Conservation (phyloP, 371 early-diverging fungal species). For the Zopfochytrium polystomum region DNA sequence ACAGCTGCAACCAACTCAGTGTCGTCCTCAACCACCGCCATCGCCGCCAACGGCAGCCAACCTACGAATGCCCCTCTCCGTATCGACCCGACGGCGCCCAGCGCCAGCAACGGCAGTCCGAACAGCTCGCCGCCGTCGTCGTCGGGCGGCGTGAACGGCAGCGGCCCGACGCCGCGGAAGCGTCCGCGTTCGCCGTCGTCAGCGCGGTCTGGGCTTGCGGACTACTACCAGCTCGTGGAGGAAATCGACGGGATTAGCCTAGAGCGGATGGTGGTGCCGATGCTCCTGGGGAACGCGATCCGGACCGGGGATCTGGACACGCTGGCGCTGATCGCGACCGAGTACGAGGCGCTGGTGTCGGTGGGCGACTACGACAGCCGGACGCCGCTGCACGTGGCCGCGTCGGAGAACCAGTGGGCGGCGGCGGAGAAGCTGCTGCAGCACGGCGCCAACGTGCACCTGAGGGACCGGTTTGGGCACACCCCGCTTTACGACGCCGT, state of each 20-base stretch:
- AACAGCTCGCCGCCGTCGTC: too few relatives aligned
- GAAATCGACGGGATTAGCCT: too few relatives aligned
- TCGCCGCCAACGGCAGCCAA: neutral
- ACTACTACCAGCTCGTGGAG: too few relatives aligned
- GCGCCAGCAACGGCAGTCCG: too few relatives aligned
- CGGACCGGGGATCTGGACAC: conserved; percentile 81
- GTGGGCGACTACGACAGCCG: conserved; percentile 86
- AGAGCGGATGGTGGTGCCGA: conserved; percentile 76
- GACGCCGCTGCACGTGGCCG: conserved; percentile 73
- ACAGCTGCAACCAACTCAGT: neutral
- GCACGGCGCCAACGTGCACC: conserved; percentile 75
- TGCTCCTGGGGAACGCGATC: conserved; percentile 85
- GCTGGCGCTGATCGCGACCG: conserved; percentile 61
- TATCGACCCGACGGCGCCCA: too few relatives aligned
- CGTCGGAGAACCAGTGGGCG: conserved; percentile 67
- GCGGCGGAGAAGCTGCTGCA: conserved; percentile 51
- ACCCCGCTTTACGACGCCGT: conserved; percentile 87
- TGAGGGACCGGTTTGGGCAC: conserved; percentile 83
- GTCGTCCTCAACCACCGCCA: neutral
- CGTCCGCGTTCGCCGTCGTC: too few relatives aligned
- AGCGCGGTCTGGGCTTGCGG: too few relatives aligned
- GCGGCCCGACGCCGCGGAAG: too few relatives aligned
- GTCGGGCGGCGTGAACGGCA: too few relatives aligned
- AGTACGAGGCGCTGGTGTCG: conserved; percentile 59
- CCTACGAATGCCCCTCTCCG: neutral